A percentile compares a stretch with the other conserved stretches of the same genome.
phyloP scores from a whole-genome alignment of 163 green algal species.

The Scenedesmus sp. region DNA sequence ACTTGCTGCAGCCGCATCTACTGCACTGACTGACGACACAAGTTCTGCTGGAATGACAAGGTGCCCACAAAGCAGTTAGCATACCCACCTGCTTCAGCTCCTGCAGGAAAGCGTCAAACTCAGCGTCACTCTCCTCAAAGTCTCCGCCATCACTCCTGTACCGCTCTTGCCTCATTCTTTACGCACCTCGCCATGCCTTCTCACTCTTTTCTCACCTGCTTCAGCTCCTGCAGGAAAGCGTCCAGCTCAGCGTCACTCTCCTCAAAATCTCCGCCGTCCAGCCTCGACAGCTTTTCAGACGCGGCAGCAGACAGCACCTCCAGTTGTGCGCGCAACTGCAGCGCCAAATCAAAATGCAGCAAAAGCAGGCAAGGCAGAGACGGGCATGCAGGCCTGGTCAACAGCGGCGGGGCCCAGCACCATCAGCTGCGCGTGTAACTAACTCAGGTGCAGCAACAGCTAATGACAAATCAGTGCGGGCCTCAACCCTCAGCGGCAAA shows the following conservation, averaged over 20 bases:
- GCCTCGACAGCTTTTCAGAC: constrained; percentile 46
- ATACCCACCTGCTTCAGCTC: not conserved
- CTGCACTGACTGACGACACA: too few species aligned
- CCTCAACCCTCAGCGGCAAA: too few species aligned
- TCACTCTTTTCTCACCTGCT: not conserved
- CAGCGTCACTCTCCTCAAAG: constrained; percentile 19
- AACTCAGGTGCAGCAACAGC: not conserved
- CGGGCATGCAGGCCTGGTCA: not conserved
- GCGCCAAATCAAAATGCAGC: not conserved
- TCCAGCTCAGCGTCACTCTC: constrained; percentile 52
- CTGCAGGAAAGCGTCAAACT: not conserved
- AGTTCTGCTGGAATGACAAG: too few species aligned
- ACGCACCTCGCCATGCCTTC: not conserved
- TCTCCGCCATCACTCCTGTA: constrained; percentile 25
- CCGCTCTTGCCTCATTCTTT: constrained; percentile 24
- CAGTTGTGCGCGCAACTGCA: constrained; percentile 44
- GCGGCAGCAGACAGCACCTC: constrained; percentile 19
- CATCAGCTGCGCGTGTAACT: not conserved
- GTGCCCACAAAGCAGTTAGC: not conserved
- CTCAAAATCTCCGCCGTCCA: constrained; percentile 55
- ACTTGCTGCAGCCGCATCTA: too few species aligned
- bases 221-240: constrained; percentile 27
- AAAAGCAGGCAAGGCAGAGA: not conserved
- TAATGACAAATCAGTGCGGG: not conserved
- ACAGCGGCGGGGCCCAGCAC: not conserved